Base-by-base conservation (phyloP, 176 grass and related monocot genomes). In the Carex cristatella region DNA sequence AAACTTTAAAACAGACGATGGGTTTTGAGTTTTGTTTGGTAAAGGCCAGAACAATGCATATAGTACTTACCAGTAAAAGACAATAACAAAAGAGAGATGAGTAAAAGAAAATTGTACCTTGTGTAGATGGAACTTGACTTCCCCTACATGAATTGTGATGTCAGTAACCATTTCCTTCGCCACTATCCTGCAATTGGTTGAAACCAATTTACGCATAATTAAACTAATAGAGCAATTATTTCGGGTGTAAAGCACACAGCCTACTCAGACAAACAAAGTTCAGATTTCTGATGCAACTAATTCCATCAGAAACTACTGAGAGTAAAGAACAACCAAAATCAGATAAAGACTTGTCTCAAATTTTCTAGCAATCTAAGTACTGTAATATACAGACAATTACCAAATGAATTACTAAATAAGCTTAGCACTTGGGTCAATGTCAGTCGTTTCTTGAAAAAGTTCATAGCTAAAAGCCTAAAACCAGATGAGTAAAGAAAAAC, bases 121-220 rank as follows among this genome's bases (percentile, higher is more conserved):
- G 91, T 98, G 96, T 78, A 98, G 90, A 88, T 91, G 86, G 65
- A 98, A 98, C 86, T 89, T 93, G 38, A 91, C 88, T 44, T 83
- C 89, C 51, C 93, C 96, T 72, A 98, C 85, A 46, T 81, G 88
- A 86, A 99, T 82, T 79, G 87, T 87, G 75, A 99, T 82, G 86
- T 99, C 93, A 48, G 86, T 90, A 63, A 89, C 88, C 67, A 94
- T 78, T 80, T 99, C 96, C 40, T 88, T 82, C 58, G 84, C 90
- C 48, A 87, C 87, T 84, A 94, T 92, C 65, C 96, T 99, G 93
- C 83, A 94, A 92, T 48, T 32, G 62, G 30, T 65, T 69, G 18
- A 87, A 69, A 81, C 30, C 49, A 28, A 81, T 30, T 37, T 73
- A 7, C 79, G 37, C 49, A 79, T 13, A 59, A 81, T 38, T 81